Percentiles rank a stretch among this genome's conserved stretches.
phyloP scores from a whole-genome alignment of 2,329 filamentous ascomycete genomes.

The Hypomyces rosellus region DNA sequence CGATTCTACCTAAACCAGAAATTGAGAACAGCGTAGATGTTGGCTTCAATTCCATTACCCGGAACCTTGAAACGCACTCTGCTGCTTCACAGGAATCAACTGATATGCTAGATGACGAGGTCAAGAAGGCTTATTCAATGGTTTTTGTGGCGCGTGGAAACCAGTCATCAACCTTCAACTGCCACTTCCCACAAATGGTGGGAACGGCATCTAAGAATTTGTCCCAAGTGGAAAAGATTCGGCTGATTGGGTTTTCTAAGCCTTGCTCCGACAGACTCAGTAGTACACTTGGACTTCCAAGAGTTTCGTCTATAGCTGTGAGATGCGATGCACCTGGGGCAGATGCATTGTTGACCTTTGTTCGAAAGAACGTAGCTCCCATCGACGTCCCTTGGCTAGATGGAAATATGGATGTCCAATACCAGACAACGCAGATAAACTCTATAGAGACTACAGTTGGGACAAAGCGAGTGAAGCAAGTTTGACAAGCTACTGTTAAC shows the following conservation, averaged over 20 bases:
- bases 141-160: constrained; percentile 55
- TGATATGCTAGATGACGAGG: neutral
- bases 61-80: constrained; percentile 45
- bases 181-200: constrained; percentile 53
- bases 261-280: constrained; percentile 53
- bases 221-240: constrained; percentile 35
- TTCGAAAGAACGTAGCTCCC: constrained; percentile 43
- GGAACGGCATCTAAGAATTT: constrained; percentile 41
- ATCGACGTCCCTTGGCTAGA: constrained; percentile 50
- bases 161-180: constrained; percentile 51
- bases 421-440: constrained; percentile 29
- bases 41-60: constrained; percentile 58
- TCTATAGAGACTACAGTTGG: constrained; percentile 31
- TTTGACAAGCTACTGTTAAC: neutral
- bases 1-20: constrained; percentile 38
- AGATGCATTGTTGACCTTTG: constrained; percentile 50
- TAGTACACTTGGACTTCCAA: constrained; percentile 51
- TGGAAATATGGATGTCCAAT: constrained; percentile 17
- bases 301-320: constrained; percentile 60
- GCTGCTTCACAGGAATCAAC: neutral
- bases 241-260: constrained; percentile 58
- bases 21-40: constrained; percentile 54
- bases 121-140: constrained; percentile 35
- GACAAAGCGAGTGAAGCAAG: constrained; percentile 20
- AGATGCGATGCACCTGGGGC: constrained; percentile 49